Percentiles rank a stretch among this genome's conserved stretches.
phyloP scores from a whole-genome alignment of 768 basidiomycete genomes.

The Auriscalpium microsporum region DNA sequence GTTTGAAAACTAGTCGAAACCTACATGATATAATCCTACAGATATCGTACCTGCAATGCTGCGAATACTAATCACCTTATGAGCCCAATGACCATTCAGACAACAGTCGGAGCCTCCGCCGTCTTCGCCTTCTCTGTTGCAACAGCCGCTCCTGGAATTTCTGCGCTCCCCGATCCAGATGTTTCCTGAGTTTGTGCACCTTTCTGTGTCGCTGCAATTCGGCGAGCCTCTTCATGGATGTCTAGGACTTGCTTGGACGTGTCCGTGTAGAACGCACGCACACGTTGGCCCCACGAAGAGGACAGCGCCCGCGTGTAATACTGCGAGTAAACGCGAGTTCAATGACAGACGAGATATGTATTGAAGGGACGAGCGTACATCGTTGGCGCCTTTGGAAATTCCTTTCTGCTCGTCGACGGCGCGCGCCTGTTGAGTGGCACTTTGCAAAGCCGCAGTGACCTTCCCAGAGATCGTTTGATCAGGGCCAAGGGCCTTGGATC shows the following conservation, averaged over 20 bases:
- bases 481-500: constrained; percentile 63
- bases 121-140: neutral
- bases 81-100: neutral
- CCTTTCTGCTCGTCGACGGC: constrained; percentile 80
- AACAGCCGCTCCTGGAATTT: neutral
- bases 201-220: constrained; percentile 65
- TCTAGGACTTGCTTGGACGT: constrained; percentile 85
- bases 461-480: constrained; percentile 76
- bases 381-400: constrained; percentile 55
- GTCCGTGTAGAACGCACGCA: constrained; percentile 74
- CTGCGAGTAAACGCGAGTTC: constrained; percentile 25
- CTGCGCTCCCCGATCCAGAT: neutral
- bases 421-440: constrained; percentile 62
- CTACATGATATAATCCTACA: too few relatives aligned
- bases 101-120: neutral
- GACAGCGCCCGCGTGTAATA: constrained; percentile 71
- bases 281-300: constrained; percentile 73
- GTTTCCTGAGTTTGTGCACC: neutral
- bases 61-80: too few relatives aligned
- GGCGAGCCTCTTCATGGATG: constrained; percentile 87
- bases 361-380: constrained; percentile 32
- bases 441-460: constrained; percentile 52
- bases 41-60: too few relatives aligned
- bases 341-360: neutral
- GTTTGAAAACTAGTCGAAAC: too few relatives aligned